Conservation (phyloP, 805 yeast genomes). For the Priceomyces medius region DNA sequence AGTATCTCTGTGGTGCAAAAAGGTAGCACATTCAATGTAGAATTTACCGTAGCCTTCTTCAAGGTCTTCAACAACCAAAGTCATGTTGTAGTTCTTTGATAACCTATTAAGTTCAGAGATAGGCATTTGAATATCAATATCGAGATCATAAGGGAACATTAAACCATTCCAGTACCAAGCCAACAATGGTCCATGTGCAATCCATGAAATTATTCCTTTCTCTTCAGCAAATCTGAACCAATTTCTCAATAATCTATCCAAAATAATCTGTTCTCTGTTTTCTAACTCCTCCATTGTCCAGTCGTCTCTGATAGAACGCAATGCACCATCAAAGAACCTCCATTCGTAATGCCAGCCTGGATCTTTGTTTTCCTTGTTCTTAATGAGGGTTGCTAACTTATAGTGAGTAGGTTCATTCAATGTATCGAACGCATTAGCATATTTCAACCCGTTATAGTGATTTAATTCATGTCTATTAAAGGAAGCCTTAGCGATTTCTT, state of each 20-base stretch:
- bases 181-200: slow-evolving; percentile 25
- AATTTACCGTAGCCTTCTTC: slow-evolving; percentile 20
- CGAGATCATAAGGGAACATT: slow-evolving; percentile 24
- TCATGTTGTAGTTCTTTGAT: slow-evolving; percentile 20
- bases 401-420: slow-evolving; percentile 36
- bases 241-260: slow-evolving; percentile 21
- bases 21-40: slow-evolving; percentile 24
- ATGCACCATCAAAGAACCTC: slow-evolving; percentile 56
- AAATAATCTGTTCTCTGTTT: slow-evolving; percentile 19
- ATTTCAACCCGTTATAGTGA: slow-evolving; percentile 24
- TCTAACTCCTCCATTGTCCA: slow-evolving; percentile 24
- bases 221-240: slow-evolving; percentile 25
- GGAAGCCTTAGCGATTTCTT: slow-evolving; percentile 7
- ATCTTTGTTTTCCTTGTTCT: slow-evolving; percentile 30
- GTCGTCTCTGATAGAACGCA: slow-evolving; percentile 41
- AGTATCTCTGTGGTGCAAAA: slow-evolving; percentile 21
- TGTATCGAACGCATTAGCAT: slow-evolving; percentile 13
- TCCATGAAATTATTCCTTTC: slow-evolving; percentile 24
- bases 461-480: slow-evolving; percentile 19
- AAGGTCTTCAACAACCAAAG: slow-evolving; percentile 26
- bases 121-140: slow-evolving; percentile 27
- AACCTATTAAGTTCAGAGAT: slow-evolving; percentile 19
- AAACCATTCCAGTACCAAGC: slow-evolving; percentile 29
- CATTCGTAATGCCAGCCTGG: slow-evolving; percentile 58
- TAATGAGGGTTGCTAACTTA: slow-evolving; percentile 26